These are phyloP conservation scores for Pachyrhizus erosus DNA, from an alignment of 306 rosid genomes.

Conservation along the genomic window DNA sequence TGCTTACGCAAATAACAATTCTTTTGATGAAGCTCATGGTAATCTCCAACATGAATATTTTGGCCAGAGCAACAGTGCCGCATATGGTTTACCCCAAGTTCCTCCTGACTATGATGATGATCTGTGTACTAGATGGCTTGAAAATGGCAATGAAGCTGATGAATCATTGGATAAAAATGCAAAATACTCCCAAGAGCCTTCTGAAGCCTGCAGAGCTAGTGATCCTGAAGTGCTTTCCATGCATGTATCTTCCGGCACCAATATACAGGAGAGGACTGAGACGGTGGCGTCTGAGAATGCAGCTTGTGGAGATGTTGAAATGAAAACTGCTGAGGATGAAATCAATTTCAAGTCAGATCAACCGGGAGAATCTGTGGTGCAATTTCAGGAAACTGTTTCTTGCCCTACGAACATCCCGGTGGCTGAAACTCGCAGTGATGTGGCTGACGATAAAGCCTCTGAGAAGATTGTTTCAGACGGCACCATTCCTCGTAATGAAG, in stretches of 20 bases:
- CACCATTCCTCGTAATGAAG: slow-evolving; percentile 40
- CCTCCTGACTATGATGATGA: slow-evolving; percentile 52
- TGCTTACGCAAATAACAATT: slow-evolving; percentile 34
- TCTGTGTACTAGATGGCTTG: slow-evolving; percentile 56
- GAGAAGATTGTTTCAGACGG: slow-evolving; percentile 42
- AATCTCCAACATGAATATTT: slow-evolving; percentile 42
- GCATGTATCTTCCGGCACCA: slow-evolving; percentile 37
- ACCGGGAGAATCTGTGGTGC: slow-evolving; percentile 29
- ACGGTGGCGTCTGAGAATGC: slow-evolving; percentile 28
- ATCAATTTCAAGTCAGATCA: slow-evolving; percentile 38
- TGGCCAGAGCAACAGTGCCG: slow-evolving; percentile 33
- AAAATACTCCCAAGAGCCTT: slow-evolving; percentile 40
- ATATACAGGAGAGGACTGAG: slow-evolving; percentile 42
- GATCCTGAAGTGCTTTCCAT: slow-evolving; percentile 32
- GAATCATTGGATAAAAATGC: slow-evolving; percentile 43
- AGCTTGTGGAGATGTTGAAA: slow-evolving; percentile 46
- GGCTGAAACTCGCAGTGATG: slow-evolving; percentile 31
- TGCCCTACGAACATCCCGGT: slow-evolving; percentile 21
- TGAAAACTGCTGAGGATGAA: slow-evolving; percentile 45
- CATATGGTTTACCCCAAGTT: slow-evolving; percentile 47
- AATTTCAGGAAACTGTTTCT: slow-evolving; percentile 43
- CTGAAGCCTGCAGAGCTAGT: slow-evolving; percentile 35
- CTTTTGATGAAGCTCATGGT: slow-evolving; percentile 37
- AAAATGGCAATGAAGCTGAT: slow-evolving; percentile 49
- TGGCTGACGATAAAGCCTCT: slow-evolving; percentile 27